Conservation (phyloP, 1,139 yeast species). For the Candida tropicalis region DNA sequence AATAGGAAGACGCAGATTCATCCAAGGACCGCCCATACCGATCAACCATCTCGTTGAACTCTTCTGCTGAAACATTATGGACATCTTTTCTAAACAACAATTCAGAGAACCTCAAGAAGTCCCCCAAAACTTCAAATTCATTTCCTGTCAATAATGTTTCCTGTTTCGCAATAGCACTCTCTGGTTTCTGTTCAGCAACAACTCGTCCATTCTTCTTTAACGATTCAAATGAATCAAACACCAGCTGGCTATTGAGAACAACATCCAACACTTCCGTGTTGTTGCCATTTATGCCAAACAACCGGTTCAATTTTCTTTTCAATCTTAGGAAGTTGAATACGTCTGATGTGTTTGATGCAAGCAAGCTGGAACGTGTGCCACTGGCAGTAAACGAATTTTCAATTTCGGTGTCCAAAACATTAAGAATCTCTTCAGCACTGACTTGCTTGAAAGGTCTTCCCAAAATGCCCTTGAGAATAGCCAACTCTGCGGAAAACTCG, state of each 20-base stretch:
- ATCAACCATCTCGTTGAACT: conserved; percentile 19
- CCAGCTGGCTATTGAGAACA: conserved; percentile 28
- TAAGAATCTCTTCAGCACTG: conserved; percentile 18
- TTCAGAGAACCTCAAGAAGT: conserved; percentile 17
- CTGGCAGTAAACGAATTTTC: conserved; percentile 20
- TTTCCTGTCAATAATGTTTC: conserved; percentile 5
- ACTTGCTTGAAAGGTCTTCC: conserved; percentile 12
- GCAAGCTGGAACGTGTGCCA: conserved; percentile 19
- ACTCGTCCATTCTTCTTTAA: conserved; percentile 5
- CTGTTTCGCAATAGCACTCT: conserved; percentile 5
- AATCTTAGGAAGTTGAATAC: conserved; percentile 25
- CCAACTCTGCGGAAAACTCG: conserved; percentile 26
- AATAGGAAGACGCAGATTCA: conserved; percentile 15
- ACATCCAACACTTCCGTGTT: conserved; percentile 38
- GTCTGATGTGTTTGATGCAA: conserved; percentile 22
- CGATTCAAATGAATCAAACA: conserved; percentile 21
- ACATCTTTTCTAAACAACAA: conserved; percentile 19
- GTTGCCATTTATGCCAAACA: conserved; percentile 33
- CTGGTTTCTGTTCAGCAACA: neutral
- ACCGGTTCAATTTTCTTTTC: conserved; percentile 21
- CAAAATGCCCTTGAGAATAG: conserved; percentile 21
- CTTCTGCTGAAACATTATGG: conserved; percentile 17
- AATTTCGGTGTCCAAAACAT: conserved; percentile 22
- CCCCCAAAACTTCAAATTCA: conserved; percentile 11
- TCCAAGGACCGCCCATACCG: conserved; percentile 13